Evolutionary conservation across 352 stramenopile species (phyloP).

Genomic region (Phytopythium mirpurense): DNA sequence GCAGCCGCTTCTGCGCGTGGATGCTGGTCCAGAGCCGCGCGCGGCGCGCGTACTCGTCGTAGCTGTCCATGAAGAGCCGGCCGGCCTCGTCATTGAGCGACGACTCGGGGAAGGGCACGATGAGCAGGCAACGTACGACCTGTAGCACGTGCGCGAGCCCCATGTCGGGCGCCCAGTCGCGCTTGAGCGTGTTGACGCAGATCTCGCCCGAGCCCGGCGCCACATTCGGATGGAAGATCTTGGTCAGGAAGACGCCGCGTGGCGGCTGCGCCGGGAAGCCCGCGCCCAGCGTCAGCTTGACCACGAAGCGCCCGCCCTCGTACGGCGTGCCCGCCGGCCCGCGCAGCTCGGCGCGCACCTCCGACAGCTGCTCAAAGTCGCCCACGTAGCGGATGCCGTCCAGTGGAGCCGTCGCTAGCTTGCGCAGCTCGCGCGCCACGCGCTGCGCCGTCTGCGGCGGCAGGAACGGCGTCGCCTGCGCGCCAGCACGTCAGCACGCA

Average conservation of each 20-base stretch:
- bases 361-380: conserved; percentile 85
- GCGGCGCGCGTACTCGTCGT: conserved; percentile 94
- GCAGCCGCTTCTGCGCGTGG: conserved; percentile 68
- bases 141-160: conserved; percentile 96
- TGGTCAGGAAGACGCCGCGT: conserved; percentile 96
- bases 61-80: conserved; percentile 98
- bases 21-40: conserved; percentile 89
- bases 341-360: conserved; percentile 95
- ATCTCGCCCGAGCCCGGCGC: conserved; percentile 95
- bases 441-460: conserved; percentile 90
- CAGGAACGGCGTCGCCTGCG: conserved; percentile 33
- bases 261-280: conserved; percentile 83
- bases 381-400: conserved; percentile 93
- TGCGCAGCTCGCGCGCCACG: conserved; percentile 90
- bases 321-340: conserved; percentile 97
- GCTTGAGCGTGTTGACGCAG: conserved; percentile 99
- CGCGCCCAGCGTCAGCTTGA: conserved; percentile 93
- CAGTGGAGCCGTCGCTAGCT: conserved; percentile 85
- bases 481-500: no score
- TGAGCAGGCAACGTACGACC: conserved; percentile 98
- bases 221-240: conserved; percentile 99
- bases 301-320: conserved; percentile 92
- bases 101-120: conserved; percentile 99
- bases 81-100: conserved; percentile 99
- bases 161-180: conserved; percentile 94